These are phyloP conservation scores for Backusella tarrabulga DNA, from an alignment of 192 early-diverging fungal species.

Conservation along the genomic window DNA sequence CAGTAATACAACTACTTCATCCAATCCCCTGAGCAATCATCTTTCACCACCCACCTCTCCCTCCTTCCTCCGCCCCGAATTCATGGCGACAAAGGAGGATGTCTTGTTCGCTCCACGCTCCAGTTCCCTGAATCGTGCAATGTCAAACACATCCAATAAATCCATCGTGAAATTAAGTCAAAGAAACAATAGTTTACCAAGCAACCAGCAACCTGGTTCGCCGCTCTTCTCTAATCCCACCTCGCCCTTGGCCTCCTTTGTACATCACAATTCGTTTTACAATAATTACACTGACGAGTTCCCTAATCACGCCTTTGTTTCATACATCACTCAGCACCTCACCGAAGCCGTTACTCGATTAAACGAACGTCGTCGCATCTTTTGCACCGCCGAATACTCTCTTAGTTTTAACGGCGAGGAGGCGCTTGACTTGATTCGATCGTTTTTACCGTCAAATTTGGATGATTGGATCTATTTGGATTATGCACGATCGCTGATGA, in stretches of 20 bases:
- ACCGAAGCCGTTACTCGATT: not conserved
- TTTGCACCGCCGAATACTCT: slow-evolving; percentile 25
- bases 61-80: not conserved
- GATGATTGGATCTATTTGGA: slow-evolving; percentile 12
- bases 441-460: slow-evolving; percentile 21
- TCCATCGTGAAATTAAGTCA: not conserved
- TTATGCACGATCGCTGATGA: slow-evolving; percentile 26
- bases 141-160: not conserved
- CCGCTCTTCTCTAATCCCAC: slow-evolving; percentile 11
- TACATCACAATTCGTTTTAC: not conserved
- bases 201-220: not conserved
- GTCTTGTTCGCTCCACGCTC: slow-evolving; percentile 11
- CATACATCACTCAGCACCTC: slow-evolving; percentile 8
- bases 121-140: slow-evolving; percentile 9
- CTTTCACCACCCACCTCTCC: not conserved
- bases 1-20: not conserved
- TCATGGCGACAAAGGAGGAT: not conserved
- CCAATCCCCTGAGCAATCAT: not conserved
- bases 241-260: slow-evolving; percentile 8
- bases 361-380: slow-evolving; percentile 23
- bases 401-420: slow-evolving; percentile 34
- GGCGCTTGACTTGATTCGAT: slow-evolving; percentile 25
- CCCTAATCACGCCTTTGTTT: slow-evolving; percentile 16
- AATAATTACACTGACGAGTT: not conserved
- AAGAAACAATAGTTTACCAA: not conserved